These are phyloP conservation scores for Colletotrichum tropicicola DNA, from an alignment of 2,329 filamentous ascomycete genomes.

Conservation along the genomic window DNA sequence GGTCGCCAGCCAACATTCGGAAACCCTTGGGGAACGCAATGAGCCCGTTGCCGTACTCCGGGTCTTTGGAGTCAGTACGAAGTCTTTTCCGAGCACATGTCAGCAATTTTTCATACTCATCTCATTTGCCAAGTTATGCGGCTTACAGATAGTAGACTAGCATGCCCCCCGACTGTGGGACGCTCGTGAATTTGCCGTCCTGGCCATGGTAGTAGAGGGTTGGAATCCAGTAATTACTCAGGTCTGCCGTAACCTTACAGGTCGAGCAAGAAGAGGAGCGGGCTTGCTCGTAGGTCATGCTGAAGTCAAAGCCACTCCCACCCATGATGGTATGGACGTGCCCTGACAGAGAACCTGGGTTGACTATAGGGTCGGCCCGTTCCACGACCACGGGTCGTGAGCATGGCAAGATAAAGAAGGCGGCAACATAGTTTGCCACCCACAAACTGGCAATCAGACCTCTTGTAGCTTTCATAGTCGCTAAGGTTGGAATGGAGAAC, in stretches of 20 bases:
- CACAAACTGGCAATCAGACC: neutral
- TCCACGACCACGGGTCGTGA: constrained; percentile 38
- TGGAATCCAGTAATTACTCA: constrained; percentile 76
- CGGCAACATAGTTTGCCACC: neutral
- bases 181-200: constrained; percentile 62
- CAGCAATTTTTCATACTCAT: neutral
- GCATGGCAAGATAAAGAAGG: constrained; percentile 31
- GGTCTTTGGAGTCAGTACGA: constrained; percentile 48
- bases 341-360: constrained; percentile 58
- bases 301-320: constrained; percentile 67
- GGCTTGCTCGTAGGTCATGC: constrained; percentile 62
- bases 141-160: constrained; percentile 60
- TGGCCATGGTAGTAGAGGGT: constrained; percentile 58
- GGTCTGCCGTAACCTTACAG: constrained; percentile 68
- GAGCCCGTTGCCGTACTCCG: constrained; percentile 54
- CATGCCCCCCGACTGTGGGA: constrained; percentile 53
- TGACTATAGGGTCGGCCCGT: constrained; percentile 68
- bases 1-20: constrained; percentile 72
- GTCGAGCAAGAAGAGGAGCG: constrained; percentile 68
- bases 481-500: too few relatives aligned
- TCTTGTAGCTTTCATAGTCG: constrained; percentile 3
- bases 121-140: neutral
- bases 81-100: constrained; percentile 39
- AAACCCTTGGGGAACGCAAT: constrained; percentile 69
- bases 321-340: constrained; percentile 72